A percentile compares a stretch with the other conserved stretches of the same genome.
phyloP scores from a whole-genome alignment of 768 basidiomycete genomes.

The Leucocoprinus sp. region DNA sequence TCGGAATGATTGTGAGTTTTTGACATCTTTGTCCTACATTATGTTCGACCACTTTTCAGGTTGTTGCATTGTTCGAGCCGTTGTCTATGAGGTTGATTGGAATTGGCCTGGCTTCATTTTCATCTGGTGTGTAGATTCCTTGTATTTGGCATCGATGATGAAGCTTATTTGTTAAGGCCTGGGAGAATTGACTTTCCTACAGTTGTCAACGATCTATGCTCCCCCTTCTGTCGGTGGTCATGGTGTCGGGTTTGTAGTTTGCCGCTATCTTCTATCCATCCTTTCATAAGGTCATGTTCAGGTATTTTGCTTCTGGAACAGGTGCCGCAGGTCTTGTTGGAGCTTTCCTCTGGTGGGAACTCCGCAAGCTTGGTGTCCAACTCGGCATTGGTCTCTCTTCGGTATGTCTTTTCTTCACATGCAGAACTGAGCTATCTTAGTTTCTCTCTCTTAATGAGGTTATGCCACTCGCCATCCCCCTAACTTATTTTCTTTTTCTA shows the following conservation, averaged over 20 bases:
- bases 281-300: too few species aligned
- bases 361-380: slow-evolving; percentile 78
- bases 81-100: slow-evolving; percentile 69
- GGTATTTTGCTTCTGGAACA: slow-evolving; percentile 91
- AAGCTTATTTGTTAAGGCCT: slow-evolving; percentile 45
- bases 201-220: slow-evolving; percentile 78
- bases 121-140: slow-evolving; percentile 49
- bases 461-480: slow-evolving; percentile 72
- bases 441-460: slow-evolving; percentile 38
- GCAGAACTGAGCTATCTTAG: not conserved
- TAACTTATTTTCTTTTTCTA: slow-evolving; percentile 71
- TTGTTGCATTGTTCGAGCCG: slow-evolving; percentile 65
- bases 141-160: slow-evolving; percentile 7
- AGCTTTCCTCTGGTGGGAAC: slow-evolving; percentile 91
- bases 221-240: slow-evolving; percentile 64
- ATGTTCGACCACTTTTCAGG: slow-evolving; percentile 29
- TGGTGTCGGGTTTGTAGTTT: slow-evolving; percentile 61
- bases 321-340: slow-evolving; percentile 92
- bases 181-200: slow-evolving; percentile 91
- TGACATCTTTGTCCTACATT: not conserved
- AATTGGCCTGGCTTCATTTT: slow-evolving; percentile 73
- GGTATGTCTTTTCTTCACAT: slow-evolving; percentile 33
- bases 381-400: slow-evolving; percentile 77
- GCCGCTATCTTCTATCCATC: not conserved
- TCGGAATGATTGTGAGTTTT: slow-evolving; percentile 78